Conservation (phyloP, 2,329 filamentous ascomycete genomes). For the Cercospora sp. region DNA sequence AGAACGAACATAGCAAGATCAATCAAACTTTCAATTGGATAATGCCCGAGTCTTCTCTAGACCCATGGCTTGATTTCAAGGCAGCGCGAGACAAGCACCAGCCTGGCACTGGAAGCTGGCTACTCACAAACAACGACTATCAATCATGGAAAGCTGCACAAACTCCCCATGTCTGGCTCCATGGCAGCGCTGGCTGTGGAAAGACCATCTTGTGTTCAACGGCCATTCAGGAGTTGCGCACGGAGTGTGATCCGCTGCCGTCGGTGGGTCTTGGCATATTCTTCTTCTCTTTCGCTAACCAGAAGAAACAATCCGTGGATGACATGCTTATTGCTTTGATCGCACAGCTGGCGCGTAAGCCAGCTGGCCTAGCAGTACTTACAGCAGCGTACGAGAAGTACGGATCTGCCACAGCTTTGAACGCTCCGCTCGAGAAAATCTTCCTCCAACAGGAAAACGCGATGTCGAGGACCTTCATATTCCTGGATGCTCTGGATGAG, state of each 20-base stretch:
- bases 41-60: constrained; percentile 13
- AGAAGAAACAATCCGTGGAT: constrained; percentile 23
- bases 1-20: neutral
- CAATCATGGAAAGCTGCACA: constrained; percentile 20
- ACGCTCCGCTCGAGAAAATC: neutral
- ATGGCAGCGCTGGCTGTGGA: constrained; percentile 30
- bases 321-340: constrained; percentile 24
- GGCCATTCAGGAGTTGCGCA: constrained; percentile 17
- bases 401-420: neutral
- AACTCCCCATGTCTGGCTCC: constrained; percentile 23
- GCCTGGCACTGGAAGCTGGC: constrained; percentile 28
- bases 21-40: constrained; percentile 23
- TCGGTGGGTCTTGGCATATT: constrained; percentile 10
- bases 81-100: constrained; percentile 25
- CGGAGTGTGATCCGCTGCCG: neutral
- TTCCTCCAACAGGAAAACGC: neutral
- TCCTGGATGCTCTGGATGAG: constrained; percentile 21
- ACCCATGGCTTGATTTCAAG: constrained; percentile 23
- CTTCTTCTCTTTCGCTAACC: constrained; percentile 27
- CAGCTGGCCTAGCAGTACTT: neutral
- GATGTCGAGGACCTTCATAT: neutral
- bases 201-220: constrained; percentile 31
- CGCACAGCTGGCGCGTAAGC: constrained; percentile 14
- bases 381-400: neutral
- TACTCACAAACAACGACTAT: constrained; percentile 23